Evolutionary conservation across 371 early-diverging fungal species (phyloP), one percentile per base, ranked within the genome.

Genomic region (Mortierella sp.): DNA sequence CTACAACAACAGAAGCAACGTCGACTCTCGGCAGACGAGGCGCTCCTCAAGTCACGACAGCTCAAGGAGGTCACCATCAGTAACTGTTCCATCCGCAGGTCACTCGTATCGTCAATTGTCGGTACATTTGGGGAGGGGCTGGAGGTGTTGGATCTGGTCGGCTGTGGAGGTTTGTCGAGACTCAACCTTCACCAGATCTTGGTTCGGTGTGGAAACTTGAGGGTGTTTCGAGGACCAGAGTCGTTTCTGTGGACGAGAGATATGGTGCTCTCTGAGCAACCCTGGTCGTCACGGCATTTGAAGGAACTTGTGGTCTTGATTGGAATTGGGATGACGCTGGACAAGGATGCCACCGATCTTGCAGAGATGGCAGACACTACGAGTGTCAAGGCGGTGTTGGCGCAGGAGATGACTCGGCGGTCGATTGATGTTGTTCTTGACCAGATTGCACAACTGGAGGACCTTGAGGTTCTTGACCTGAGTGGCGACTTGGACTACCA

Each of bases 181-280:
- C 32, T 21, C 29, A 44, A 76, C 27, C 7, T 76, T 43, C 71
- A 71, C 16, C 71, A 76, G 27, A 54, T 76, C 41, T 27, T 76
- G 29, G 44, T 58, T n/a, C 54, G n/a, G 29, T 76, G 76, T n/a
- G 71, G 54, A 7, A 54, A 71, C 29, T 32, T 76, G 46, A 29
- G 71, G 46, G 71, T 76, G 0, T 76, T 76, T 71, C 76, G 56
- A 29, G 76, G 76, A 44, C 76, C 76, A 24, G 76, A 76, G 56
- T n/a, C 41, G 32, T 51, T 41, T 27, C 51, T 71, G 8, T 71
- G 70, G 76, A 56, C 76, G 10, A 70, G 44, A 4, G 71, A 76
- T 18, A 70, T 71, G 76, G 68, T 41, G 8, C 41, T 68, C 24
- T 68, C 68, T 21, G 68, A 41, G 24, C 68, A 68, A 4, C 2